Percentiles rank a stretch among this genome's conserved stretches.
These are phyloP conservation scores for Lophiotrema nucula DNA, from an alignment of 495 filamentous ascomycete genomes.

Conservation along the genomic window DNA sequence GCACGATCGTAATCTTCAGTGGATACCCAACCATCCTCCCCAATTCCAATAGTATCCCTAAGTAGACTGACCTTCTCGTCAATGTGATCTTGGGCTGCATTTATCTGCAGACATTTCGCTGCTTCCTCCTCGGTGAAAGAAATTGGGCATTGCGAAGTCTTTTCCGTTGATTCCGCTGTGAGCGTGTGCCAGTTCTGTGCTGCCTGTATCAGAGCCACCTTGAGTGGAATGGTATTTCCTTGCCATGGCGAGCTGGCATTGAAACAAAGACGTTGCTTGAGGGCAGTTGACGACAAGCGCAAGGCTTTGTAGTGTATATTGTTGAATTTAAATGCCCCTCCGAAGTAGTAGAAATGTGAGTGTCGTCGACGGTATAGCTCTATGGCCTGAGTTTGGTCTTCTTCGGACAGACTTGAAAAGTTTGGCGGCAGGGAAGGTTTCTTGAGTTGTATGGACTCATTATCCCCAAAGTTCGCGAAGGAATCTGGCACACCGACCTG, in stretches of 20 bases:
- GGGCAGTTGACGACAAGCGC: not conserved
- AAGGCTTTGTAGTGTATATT: constrained; percentile 6
- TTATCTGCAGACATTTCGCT: too few relatives aligned
- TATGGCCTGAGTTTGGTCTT: not conserved
- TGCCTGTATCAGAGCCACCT: constrained; percentile 4
- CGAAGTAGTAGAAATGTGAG: constrained; percentile 13
- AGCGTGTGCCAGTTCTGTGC: too few relatives aligned
- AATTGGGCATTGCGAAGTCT: too few relatives aligned
- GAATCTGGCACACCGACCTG: constrained; percentile 9
- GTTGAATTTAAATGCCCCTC: constrained; percentile 1
- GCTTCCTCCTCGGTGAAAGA: too few relatives aligned
- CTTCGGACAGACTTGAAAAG: not conserved
- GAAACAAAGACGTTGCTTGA: constrained; percentile 4
- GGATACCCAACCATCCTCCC: too few relatives aligned
- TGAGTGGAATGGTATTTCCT: constrained; percentile 10
- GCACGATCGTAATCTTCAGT: too few relatives aligned
- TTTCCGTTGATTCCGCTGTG: too few relatives aligned
- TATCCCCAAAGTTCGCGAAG: constrained; percentile 17
- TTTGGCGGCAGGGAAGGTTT: not conserved
- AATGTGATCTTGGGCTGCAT: too few relatives aligned
- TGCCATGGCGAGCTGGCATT: constrained; percentile 10
- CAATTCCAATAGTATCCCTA: too few relatives aligned
- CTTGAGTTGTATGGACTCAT: constrained; percentile 3
- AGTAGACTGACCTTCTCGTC: too few relatives aligned
- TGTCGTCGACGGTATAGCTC: constrained; percentile 3